These are phyloP conservation scores for Triticum timopheevii DNA, from an alignment of 176 grass and related monocot genomes.

Conservation along the genomic window DNA sequence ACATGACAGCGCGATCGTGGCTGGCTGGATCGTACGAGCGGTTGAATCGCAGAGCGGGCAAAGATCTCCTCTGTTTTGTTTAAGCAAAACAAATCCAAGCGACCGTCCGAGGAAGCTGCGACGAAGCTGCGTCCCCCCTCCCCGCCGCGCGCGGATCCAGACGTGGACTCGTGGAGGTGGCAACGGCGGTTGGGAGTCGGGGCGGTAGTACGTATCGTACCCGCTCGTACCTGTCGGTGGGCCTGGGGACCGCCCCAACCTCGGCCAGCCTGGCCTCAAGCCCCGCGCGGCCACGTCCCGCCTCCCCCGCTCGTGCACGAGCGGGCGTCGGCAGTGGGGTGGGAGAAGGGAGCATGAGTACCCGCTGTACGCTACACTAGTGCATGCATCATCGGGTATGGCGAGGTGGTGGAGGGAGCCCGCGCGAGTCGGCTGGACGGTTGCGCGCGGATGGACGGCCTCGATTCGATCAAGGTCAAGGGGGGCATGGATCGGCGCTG, in stretches of 20 bases:
- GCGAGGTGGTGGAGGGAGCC: too few relatives aligned
- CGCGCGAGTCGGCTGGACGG: conserved; percentile 17
- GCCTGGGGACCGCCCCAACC: conserved; percentile 27
- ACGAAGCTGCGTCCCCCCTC: conserved; percentile 40
- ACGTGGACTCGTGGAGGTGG: too few relatives aligned
- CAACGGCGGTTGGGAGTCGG: background rate
- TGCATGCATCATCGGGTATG: too few relatives aligned
- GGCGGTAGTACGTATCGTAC: background rate
- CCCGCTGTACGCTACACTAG: conserved; percentile 20
- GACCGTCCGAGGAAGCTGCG: conserved; percentile 43
- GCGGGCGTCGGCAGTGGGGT: background rate
- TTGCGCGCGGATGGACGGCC: background rate
- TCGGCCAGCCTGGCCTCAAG: conserved; percentile 40
- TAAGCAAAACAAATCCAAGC: background rate
- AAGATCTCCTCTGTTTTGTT: conserved; percentile 16
- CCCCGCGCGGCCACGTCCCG: background rate
- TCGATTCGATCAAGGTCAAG: background rate
- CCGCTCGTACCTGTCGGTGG: conserved; percentile 38
- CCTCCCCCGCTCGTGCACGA: background rate
- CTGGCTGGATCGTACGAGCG: background rate
- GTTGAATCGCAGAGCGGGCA: background rate
- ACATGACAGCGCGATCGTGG: conserved; percentile 1
- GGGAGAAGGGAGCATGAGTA: background rate
- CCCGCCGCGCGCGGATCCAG: conserved; percentile 20
- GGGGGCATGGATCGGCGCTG: background rate